A percentile compares a stretch with the other conserved stretches of the same genome.
These are phyloP conservation scores for Monascus ruber DNA, from an alignment of 2,329 filamentous ascomycete species.

Conservation along the genomic window DNA sequence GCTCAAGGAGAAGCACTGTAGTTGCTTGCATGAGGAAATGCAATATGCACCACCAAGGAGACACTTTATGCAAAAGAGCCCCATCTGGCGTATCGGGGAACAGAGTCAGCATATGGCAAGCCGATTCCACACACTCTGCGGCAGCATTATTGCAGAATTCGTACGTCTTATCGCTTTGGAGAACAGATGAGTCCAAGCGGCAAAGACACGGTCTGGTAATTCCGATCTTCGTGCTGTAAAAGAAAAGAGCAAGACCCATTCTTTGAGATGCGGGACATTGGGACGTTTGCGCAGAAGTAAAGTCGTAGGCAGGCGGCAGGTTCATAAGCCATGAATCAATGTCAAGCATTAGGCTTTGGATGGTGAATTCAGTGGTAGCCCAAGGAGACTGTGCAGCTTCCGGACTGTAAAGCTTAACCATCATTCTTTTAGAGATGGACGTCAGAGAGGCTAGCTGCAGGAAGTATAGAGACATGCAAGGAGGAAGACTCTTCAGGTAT, in stretches of 20 bases:
- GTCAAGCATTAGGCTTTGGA: conserved; percentile 25
- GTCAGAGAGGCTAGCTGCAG: conserved; percentile 26
- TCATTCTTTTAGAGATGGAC: conserved; percentile 27
- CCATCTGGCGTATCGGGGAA: conserved; percentile 30
- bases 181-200: conserved; percentile 22
- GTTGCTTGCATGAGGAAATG: conserved; percentile 36
- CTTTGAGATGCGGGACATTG: conserved; percentile 24
- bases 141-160: conserved; percentile 29
- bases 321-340: conserved; percentile 30
- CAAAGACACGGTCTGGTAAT: conserved; percentile 35
- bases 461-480: conserved; percentile 31
- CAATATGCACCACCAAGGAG: conserved; percentile 35
- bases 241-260: conserved; percentile 30
- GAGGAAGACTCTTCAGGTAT: conserved; percentile 25
- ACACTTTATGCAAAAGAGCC: conserved; percentile 23
- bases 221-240: conserved; percentile 32
- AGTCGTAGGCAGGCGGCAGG: conserved; percentile 28
- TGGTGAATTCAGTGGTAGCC: conserved; percentile 27
- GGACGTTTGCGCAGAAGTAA: conserved; percentile 26
- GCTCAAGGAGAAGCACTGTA: conserved; percentile 32
- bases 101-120: conserved; percentile 28
- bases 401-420: conserved; percentile 29
- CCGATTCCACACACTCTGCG: conserved; percentile 31
- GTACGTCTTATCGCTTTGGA: conserved; percentile 19
- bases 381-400: conserved; percentile 24